A percentile compares a stretch with the other conserved stretches of the same genome.
These are phyloP conservation scores for Huntiella savannae DNA, from an alignment of 2,329 filamentous ascomycete genomes.

Conservation along the genomic window DNA sequence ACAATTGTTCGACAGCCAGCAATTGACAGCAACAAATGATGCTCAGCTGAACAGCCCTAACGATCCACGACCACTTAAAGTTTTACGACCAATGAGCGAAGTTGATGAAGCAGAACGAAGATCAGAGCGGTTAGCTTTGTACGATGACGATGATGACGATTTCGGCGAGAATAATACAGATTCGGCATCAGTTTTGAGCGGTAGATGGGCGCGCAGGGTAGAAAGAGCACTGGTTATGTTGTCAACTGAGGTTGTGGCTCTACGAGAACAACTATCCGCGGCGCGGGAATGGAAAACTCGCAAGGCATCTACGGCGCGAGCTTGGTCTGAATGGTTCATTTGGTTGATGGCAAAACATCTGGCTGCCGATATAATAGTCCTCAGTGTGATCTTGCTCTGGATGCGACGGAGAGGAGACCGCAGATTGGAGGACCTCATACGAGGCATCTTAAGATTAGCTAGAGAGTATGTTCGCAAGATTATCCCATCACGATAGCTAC, in stretches of 20 bases:
- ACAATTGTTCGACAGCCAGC: constrained; percentile 25
- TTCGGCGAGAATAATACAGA: constrained; percentile 15
- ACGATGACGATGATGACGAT: constrained; percentile 26
- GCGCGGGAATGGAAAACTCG: constrained; percentile 52
- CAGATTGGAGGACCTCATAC: constrained; percentile 53
- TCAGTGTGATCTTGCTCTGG: constrained; percentile 50
- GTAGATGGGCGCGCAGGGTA: constrained; percentile 56
- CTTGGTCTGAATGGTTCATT: constrained; percentile 52
- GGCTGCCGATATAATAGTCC: constrained; percentile 47
- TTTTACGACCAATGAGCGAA: constrained; percentile 74
- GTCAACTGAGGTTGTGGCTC: constrained; percentile 77
- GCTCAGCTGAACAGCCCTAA: constrained; percentile 11
- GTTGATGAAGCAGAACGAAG: constrained; percentile 48
- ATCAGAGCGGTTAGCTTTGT: constrained; percentile 28
- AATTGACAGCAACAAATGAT: neutral
- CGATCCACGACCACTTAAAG: constrained; percentile 34
- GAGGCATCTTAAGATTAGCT: constrained; percentile 37
- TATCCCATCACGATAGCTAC: constrained; percentile 31
- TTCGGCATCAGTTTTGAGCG: constrained; percentile 4
- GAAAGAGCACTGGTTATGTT: constrained; percentile 75
- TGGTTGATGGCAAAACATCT: constrained; percentile 58
- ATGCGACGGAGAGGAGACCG: constrained; percentile 53
- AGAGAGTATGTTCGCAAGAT: constrained; percentile 41
- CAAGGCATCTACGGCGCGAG: constrained; percentile 42
- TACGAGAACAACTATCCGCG: constrained; percentile 75